Base-by-base conservation (phyloP, 441 rosid species). In the Viola pubescens region DNA sequence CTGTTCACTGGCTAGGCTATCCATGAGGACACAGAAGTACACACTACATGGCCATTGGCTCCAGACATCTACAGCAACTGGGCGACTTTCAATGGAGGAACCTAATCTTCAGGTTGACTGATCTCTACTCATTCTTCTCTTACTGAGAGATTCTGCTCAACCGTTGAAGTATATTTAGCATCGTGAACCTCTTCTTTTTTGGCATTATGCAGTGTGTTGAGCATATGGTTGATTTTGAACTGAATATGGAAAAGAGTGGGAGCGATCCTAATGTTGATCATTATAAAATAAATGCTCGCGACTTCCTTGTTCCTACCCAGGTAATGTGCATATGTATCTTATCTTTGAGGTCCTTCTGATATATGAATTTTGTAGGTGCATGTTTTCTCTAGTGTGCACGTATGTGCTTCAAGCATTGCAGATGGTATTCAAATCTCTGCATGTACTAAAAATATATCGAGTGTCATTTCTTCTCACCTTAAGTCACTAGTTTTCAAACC, bases 11-110 rank as follows among this genome's bases (percentile, higher is more conserved):
- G 88, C 95, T 61, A 88, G 76, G 82, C 85, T 85, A 72, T 78
- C 90, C 60, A 61, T 68, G 65, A 78, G 77, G 67, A 78, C 85
- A 14, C 87, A 88, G 74, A 94, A 83, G 69, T 79, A 88, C 78
- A 82, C 82, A 50, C 65, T 94, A 52, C 96, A 88, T 62, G 97
- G 99, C 49, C 95, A 65, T 70, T 94, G 96, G 99, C 94, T 94
- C 64, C 99, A 94, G 75, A 90, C 99, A 50, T 94, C 99, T 26
- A 90, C 99, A 12, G 91, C 97, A 59, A 94, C 99, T 42, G 99
- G 99, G 56, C 78, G 99, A 54, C 84, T 92, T 74, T 92, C 98
- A 67, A 72, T 64, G 60, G 76, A 72, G 66, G 73, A 66, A 53
- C 98, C 98, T 66, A 90, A 94, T 82, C 97, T 94, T 77, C 99